Evolutionary conservation across 2,329 filamentous ascomycete species (phyloP).

Genomic region (Byssoonygena ceratinophila): DNA sequence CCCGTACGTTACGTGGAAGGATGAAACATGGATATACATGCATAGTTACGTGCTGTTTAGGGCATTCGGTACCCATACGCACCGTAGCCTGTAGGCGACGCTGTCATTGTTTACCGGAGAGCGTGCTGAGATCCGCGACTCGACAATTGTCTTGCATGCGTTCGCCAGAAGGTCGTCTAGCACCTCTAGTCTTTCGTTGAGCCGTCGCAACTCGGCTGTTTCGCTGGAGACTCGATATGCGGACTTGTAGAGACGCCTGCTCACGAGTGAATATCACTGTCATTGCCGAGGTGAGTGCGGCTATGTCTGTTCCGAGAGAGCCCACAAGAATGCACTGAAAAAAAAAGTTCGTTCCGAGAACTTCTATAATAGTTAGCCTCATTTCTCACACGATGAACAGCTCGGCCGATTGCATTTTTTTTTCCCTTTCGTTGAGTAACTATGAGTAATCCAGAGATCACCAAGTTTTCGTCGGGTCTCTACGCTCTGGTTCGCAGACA

Average conservation of each 20-base stretch:
- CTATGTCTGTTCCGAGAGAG: too few species aligned
- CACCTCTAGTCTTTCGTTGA: background rate
- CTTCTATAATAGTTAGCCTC: background rate
- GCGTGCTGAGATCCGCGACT: background rate
- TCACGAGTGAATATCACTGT: background rate
- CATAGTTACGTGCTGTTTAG: conserved; percentile 3
- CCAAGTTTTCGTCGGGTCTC: background rate
- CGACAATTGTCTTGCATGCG: conserved; percentile 9
- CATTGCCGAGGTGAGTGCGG: background rate
- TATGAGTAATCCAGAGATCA: background rate
- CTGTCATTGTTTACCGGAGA: background rate
- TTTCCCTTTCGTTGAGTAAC: background rate
- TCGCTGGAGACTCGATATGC: background rate
- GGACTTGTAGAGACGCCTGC: conserved; percentile 9
- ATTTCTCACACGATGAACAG: conserved; percentile 11
- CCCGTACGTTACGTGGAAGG: conserved; percentile 10
- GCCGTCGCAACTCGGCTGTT: conserved; percentile 2
- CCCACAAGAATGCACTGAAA: too few species aligned
- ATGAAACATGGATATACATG: conserved; percentile 15
- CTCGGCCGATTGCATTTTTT: conserved; percentile 11
- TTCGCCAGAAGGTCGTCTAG: background rate
- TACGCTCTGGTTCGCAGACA: background rate
- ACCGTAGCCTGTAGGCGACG: conserved; percentile 6
- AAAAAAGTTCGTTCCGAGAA: background rate
- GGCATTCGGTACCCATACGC: conserved; percentile 10